Percentiles rank a stretch among this genome's conserved stretches.
These are phyloP conservation scores for Puccinia polysora DNA, from an alignment of 1,284 basidiomycete species.

Conservation along the genomic window DNA sequence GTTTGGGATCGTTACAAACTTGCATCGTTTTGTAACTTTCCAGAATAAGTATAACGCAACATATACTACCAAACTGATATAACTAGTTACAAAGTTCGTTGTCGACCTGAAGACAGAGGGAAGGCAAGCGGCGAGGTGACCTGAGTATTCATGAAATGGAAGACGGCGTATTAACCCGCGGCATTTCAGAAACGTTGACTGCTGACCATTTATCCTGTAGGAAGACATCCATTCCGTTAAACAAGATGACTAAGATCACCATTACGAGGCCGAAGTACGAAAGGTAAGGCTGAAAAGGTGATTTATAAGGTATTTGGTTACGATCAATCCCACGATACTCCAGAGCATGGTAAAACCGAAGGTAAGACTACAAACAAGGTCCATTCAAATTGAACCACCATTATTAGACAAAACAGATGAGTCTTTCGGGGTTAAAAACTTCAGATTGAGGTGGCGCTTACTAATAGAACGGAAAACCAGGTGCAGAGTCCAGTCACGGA, in stretches of 20 bases:
- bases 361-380: slow-evolving; percentile 47
- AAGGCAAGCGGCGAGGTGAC: background rate
- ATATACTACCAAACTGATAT: background rate
- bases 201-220: slow-evolving; percentile 47
- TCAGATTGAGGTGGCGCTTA: slow-evolving; percentile 47
- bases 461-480: slow-evolving; percentile 48
- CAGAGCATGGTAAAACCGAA: slow-evolving; percentile 50
- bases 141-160: background rate
- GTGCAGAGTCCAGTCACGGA: slow-evolving; percentile 41
- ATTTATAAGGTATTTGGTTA: slow-evolving; percentile 47
- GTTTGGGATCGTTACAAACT: background rate
- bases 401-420: slow-evolving; percentile 47
- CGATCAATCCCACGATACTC: slow-evolving; percentile 47
- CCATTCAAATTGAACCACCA: slow-evolving; percentile 45
- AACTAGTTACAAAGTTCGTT: background rate
- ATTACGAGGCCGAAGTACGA: slow-evolving; percentile 47
- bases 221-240: slow-evolving; percentile 49
- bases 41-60: background rate
- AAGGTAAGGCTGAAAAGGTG: slow-evolving; percentile 49
- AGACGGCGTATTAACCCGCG: background rate
- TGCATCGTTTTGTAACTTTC: slow-evolving; percentile 1
- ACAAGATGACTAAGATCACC: slow-evolving; percentile 47
- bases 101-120: background rate
- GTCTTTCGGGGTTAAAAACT: slow-evolving; percentile 47
- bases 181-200: background rate